Evolutionary conservation across 495 filamentous ascomycete genomes (phyloP), one percentile per base, ranked within the genome.

Genomic region (Annulohypoxylon stygium): DNA sequence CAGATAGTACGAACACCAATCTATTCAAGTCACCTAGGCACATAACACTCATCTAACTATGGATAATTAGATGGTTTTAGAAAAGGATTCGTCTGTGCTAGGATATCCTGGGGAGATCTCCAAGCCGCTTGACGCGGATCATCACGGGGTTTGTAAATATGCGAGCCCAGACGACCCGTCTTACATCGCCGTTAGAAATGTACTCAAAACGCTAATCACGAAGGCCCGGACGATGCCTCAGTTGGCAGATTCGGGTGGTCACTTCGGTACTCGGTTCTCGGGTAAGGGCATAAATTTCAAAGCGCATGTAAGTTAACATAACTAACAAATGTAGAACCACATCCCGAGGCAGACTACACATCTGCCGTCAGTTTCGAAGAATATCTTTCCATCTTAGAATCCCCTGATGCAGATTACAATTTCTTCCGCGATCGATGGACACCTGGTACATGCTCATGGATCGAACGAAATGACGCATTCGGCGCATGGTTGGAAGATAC

Each of bases 91-190:
- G 0, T 81, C 86, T 0, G 70, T 81, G 4, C 75, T 87, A 12
- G 85, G 84, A 14, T 86, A 85, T 65, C 75, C 76, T 4, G 78
- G 77, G 2, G 85, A 87, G 69, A 75, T 78, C 2, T 78, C 78
- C 0, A 75, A 69, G n/a, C 66, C 80, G 0, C 60, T 88, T 1
- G 69, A 85, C 65, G 86, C 86, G 0, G 80, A 87, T 61, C 86
- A 88, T 61, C 81, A 83, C 45, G 76, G 75, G 2, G 78, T 88
- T 34, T 87, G 85, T 78, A 88, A 88, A 66, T 88, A 78, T 54
- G 54, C 70, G 5, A 79, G 74, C 45, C 80, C 67, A 4, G 39
- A 54, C 0, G 86, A 88, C 64, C 71, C 83, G 0, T 81, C 82
- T 61, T 87, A 87, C 68, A 61, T 76, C 3, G 72, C 61, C 0